These are phyloP conservation scores for Lachnellula occidentalis DNA, from an alignment of 2,329 filamentous ascomycete genomes.

Conservation along the genomic window DNA sequence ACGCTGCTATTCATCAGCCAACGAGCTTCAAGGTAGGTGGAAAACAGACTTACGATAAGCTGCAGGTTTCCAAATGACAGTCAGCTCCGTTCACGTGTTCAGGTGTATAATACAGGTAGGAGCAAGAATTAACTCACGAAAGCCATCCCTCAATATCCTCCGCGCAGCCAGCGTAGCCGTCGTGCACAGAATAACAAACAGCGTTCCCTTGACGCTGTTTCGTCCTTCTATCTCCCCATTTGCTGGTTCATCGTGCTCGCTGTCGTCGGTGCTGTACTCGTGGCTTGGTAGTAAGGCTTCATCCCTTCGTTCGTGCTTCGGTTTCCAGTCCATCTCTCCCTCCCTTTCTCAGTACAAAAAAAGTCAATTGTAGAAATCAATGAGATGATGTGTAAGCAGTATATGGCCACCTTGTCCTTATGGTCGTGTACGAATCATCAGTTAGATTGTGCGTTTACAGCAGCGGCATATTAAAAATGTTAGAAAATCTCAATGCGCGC, in stretches of 20 bases:
- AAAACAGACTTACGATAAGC: conserved; percentile 23
- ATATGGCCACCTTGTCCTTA: not conserved
- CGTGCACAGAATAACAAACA: conserved; percentile 18
- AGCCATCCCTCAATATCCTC: conserved; percentile 21
- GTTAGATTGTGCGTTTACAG: too few relatives aligned
- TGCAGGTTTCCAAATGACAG: conserved; percentile 5
- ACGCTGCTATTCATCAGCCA: conserved; percentile 12
- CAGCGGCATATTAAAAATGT: not conserved
- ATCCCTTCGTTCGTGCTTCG: not conserved
- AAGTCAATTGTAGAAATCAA: too few relatives aligned
- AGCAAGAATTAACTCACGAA: conserved; percentile 20
- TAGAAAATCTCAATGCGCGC: not conserved
- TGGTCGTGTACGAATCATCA: too few relatives aligned
- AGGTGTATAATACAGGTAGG: not conserved
- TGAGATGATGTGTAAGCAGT: too few relatives aligned
- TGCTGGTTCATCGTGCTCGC: not conserved
- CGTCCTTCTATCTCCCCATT: conserved; percentile 1
- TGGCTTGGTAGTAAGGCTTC: conserved; percentile 12
- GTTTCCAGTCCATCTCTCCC: not conserved
- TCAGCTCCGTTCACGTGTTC: not conserved
- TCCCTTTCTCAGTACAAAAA: too few relatives aligned
- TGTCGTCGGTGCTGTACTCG: not conserved
- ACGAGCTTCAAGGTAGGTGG: not conserved
- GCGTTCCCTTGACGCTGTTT: conserved; percentile 12
- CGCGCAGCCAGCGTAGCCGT: conserved; percentile 19